phyloP scores from a whole-genome alignment of 2,329 filamentous ascomycete genomes.

The Herpotrichia juniperi region DNA sequence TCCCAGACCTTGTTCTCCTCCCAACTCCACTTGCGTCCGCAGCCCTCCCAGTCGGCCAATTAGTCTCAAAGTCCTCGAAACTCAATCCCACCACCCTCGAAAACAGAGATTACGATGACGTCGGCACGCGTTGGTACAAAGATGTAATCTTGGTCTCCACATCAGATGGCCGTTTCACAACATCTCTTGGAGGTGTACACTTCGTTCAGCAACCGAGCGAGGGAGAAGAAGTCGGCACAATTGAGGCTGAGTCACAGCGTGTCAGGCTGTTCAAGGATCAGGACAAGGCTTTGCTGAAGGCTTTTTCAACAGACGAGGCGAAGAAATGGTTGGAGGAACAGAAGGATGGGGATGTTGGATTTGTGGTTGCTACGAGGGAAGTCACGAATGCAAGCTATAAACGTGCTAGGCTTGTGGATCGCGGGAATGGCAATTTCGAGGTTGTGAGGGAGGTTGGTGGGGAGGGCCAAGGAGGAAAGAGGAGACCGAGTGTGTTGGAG shows the following conservation, averaged over 20 bases:
- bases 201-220: slow-evolving; percentile 35
- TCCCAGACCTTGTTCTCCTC: slow-evolving; percentile 40
- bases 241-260: slow-evolving; percentile 40
- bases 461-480: slow-evolving; percentile 33
- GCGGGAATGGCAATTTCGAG: slow-evolving; percentile 36
- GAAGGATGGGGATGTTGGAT: slow-evolving; percentile 33
- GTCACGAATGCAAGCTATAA: slow-evolving; percentile 44
- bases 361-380: slow-evolving; percentile 36
- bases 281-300: slow-evolving; percentile 30
- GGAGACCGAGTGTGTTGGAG: slow-evolving; percentile 36
- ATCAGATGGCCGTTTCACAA: slow-evolving; percentile 28
- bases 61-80: slow-evolving; percentile 38
- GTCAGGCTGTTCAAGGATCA: slow-evolving; percentile 40
- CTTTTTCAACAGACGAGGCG: slow-evolving; percentile 28
- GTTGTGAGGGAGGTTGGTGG: slow-evolving; percentile 39
- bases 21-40: slow-evolving; percentile 33
- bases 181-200: slow-evolving; percentile 38
- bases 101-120: slow-evolving; percentile 44
- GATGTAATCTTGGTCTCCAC: slow-evolving; percentile 40
- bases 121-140: slow-evolving; percentile 44
- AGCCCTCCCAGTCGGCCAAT: slow-evolving; percentile 36
- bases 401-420: slow-evolving; percentile 38
- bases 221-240: slow-evolving; percentile 38
- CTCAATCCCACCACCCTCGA: slow-evolving; percentile 32
- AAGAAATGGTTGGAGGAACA: slow-evolving; percentile 34